These are phyloP conservation scores for Beauveria sp. DNA, from an alignment of 2,329 filamentous ascomycete genomes.

Conservation along the genomic window DNA sequence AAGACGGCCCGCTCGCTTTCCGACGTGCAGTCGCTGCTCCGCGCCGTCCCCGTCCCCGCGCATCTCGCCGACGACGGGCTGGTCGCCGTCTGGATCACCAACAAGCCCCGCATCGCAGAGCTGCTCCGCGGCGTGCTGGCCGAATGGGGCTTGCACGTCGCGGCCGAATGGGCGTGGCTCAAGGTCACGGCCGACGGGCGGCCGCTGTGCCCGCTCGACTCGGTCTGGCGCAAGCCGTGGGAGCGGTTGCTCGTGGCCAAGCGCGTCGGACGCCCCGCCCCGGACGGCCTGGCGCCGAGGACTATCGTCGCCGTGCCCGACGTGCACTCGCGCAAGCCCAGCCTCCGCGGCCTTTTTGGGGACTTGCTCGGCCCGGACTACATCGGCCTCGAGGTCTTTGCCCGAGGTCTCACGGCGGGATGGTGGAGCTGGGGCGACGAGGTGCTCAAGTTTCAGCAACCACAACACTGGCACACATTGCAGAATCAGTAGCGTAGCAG, in stretches of 20 bases:
- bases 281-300: slow-evolving; percentile 29
- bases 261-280: slow-evolving; percentile 25
- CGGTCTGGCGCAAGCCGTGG: slow-evolving; percentile 66
- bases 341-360: slow-evolving; percentile 53
- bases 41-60: slow-evolving; percentile 46
- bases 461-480: slow-evolving; percentile 39
- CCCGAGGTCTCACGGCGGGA: slow-evolving; percentile 62
- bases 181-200: slow-evolving; percentile 62
- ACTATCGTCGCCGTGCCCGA: slow-evolving; percentile 66
- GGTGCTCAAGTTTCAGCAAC: slow-evolving; percentile 59
- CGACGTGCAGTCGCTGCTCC: slow-evolving; percentile 43
- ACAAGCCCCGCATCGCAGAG: slow-evolving; percentile 53
- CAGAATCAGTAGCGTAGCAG: background rate
- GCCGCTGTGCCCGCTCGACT: slow-evolving; percentile 53
- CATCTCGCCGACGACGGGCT: slow-evolving; percentile 47
- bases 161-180: slow-evolving; percentile 72
- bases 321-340: slow-evolving; percentile 72
- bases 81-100: slow-evolving; percentile 72
- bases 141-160: slow-evolving; percentile 56
- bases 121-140: slow-evolving; percentile 55
- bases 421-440: slow-evolving; percentile 79
- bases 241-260: slow-evolving; percentile 61
- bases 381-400: slow-evolving; percentile 66
- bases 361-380: slow-evolving; percentile 44
- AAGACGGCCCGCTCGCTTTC: slow-evolving; percentile 35